Base-by-base conservation (phyloP, 306 rosid genomes). In the Malus asiatica region DNA sequence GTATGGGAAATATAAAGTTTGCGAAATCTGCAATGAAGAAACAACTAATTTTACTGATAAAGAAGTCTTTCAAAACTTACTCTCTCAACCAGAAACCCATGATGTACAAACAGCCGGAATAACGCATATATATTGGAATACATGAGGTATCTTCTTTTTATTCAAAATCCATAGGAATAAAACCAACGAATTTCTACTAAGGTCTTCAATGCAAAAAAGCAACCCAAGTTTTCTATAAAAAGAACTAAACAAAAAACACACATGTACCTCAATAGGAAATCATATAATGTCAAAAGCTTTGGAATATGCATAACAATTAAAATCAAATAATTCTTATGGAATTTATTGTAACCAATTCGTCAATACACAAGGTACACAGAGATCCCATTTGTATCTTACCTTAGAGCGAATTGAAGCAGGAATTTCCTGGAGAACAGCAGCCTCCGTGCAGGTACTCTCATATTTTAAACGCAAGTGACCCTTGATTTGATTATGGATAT, bases 361-460 rank as follows among this genome's bases (percentile, higher is more conserved):
- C 32, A 33, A 78, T 16, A 75, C 10, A 72, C 48, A 76, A 32
- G 5, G 66, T 75, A 66, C 73, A 70, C 30, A 72, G 60, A 52
- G 25, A 20, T 45, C 71, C 51, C 60, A 11, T 77, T 76, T 71
- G 55, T 68, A 64, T 42, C 15, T 61, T 90, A 92, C 97, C 97
- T 92, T 90, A 1, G 97, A 79, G 11, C 97, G 96, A 76, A 95
- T 88, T 42, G 97, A 90, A 57, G 91, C 84, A 70, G 99, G 99
- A 75, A 95, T 84, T 63, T 89, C 97, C 78, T 87, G 92, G 74
- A 92, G 84, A 76, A 86, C 92, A 82, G 97, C 35, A 71, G 93
- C 90, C 46, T 92, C 93, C 55, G 96, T 90, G 89, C 90, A 92
- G 85, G 92, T 89, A 83, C 99, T 95, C 81, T 95, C 99, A 72